These are phyloP conservation scores for Annulohypoxylon stygium DNA, from an alignment of 495 filamentous ascomycete genomes.

Conservation along the genomic window DNA sequence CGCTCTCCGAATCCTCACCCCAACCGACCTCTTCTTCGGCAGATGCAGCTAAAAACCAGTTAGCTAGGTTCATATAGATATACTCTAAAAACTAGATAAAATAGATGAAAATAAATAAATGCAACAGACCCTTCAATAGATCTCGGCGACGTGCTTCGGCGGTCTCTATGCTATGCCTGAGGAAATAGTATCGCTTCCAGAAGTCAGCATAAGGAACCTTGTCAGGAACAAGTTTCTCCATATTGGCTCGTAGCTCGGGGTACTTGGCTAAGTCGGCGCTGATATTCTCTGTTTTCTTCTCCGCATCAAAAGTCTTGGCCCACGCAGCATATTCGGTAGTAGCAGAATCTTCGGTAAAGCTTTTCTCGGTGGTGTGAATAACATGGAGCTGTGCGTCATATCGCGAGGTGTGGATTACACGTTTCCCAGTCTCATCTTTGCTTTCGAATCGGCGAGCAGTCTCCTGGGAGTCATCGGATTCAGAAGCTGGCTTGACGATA, in stretches of 20 bases:
- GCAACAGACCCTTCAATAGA: conserved; percentile 83
- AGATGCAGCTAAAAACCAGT: conserved; percentile 65
- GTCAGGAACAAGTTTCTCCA: conserved; percentile 96
- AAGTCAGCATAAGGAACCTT: conserved; percentile 88
- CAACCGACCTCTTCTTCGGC: conserved; percentile 84
- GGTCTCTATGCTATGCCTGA: conserved; percentile 93
- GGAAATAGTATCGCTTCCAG: conserved; percentile 96
- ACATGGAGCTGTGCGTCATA: conserved; percentile 97
- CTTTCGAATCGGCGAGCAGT: conserved; percentile 85
- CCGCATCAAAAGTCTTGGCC: conserved; percentile 80
- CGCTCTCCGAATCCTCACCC: conserved; percentile 71
- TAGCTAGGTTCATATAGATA: conserved; percentile 41
- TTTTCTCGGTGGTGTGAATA: conserved; percentile 86
- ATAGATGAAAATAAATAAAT: neutral
- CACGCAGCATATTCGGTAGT: conserved; percentile 81
- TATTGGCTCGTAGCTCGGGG: conserved; percentile 85
- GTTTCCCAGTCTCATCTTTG: conserved; percentile 87
- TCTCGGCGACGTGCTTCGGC: conserved; percentile 92
- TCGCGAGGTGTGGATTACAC: conserved; percentile 91
- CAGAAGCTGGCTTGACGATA: conserved; percentile 75
- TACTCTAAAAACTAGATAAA: neutral
- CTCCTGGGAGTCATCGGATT: conserved; percentile 50
- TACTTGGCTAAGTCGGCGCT: conserved; percentile 86
- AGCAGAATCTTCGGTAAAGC: conserved; percentile 85
- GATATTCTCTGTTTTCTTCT: conserved; percentile 88